phyloP scores from a whole-genome alignment of 768 basidiomycete genomes.

The Leucogyrophana mollusca region DNA sequence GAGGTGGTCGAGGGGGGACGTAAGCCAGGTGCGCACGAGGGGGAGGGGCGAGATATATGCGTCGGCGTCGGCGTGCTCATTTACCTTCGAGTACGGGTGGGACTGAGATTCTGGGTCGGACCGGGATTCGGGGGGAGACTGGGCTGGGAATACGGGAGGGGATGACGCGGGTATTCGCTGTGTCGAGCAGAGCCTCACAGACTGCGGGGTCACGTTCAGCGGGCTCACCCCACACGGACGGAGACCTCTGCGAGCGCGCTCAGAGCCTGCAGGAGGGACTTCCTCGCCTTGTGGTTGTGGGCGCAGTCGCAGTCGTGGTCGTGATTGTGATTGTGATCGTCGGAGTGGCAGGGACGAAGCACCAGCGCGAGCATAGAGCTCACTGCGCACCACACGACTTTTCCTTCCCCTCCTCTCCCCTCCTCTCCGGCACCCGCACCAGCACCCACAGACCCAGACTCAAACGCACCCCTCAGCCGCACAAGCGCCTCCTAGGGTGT shows the following conservation, averaged over 20 bases:
- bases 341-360: constrained; percentile 12
- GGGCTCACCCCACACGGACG: constrained; percentile 51
- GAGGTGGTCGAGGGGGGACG: constrained; percentile 72
- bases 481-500: constrained; percentile 55
- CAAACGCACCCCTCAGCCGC: constrained; percentile 40
- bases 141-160: too few species aligned
- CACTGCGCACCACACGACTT: constrained; percentile 36
- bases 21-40: constrained; percentile 61
- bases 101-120: constrained; percentile 24
- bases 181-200: constrained; percentile 58
- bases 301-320: too few species aligned
- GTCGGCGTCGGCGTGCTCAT: constrained; percentile 7
- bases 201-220: constrained; percentile 45
- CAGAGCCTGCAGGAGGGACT: constrained; percentile 24
- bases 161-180: constrained; percentile 46
- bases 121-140: too few species aligned
- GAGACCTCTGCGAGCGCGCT: constrained; percentile 36
- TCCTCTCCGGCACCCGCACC: too few species aligned
- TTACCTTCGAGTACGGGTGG: background rate
- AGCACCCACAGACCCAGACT: constrained; percentile 6
- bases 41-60: constrained; percentile 41
- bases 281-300: too few species aligned
- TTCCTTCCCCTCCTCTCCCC: background rate
- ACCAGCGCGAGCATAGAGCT: constrained; percentile 30
- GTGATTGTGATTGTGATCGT: constrained; percentile 6